Base-by-base conservation (phyloP, 352 stramenopile species). In the Globisporangium cystogenes region DNA sequence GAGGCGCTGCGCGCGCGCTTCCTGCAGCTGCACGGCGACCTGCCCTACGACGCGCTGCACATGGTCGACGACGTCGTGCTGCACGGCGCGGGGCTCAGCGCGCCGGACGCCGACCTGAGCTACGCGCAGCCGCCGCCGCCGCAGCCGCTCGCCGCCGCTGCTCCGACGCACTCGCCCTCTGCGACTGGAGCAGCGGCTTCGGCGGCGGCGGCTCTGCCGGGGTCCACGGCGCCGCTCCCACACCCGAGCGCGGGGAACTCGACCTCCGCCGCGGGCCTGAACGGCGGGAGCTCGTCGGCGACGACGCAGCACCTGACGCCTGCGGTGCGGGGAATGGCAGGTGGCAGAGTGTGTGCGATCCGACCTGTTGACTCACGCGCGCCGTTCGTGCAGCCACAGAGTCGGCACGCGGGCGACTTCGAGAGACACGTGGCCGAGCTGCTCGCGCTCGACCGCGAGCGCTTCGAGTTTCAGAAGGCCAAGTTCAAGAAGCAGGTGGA, bases 21-120 rank as follows among this genome's bases (percentile, higher is more conserved):
- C 59, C 51, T 90, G 61, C 70, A 87, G 60, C 65, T 79, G 59
- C 68, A 90, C 6, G 70, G 74, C n/a, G 76, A 90, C 4, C 53
- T 83, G 49, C 65, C 70, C 54, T 90, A 90, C 51, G 77, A 90
- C 42, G 59, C 70, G 14, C 55, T 90, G 10, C 65, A 73, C 12
- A 85, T 85, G 56, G 70, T 90, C 44, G 79, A 88, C 53, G 79
- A 88, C 62, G 79, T 87, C 23, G 76, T 87, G 60, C 72, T 90
- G 10, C 67, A 57, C 39, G 61, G 65, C n/a, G 72, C 74, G n/a
- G 52, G 59, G 33, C 63, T 90, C 29, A 35, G 29, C 18, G 65
- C 68, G 54, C 48, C 68, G 18, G 80, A 87, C 27, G 70, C 71
- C 12, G 75, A 90, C 12, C 72, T 86, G n/a, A 55, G 65, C 3